Evolutionary conservation across 352 stramenopile species (phyloP), one percentile per base, ranked within the genome.

Genomic region (Phytophthora megakarya): DNA sequence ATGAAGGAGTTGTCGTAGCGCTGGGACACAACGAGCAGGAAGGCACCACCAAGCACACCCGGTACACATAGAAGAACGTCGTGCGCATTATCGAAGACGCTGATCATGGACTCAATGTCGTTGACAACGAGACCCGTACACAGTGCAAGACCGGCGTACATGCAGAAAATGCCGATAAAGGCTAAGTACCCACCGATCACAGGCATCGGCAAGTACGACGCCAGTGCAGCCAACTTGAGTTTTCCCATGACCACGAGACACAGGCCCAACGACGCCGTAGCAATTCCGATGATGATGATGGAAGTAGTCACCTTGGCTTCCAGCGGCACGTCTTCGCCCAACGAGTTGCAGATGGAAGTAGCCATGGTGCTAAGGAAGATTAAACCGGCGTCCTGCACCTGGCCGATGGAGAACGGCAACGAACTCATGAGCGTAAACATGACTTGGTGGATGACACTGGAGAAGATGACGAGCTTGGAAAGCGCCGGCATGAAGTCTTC

Each of bases 151-250:
- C 93, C 95, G 0, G 93, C 93, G 65, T 97, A 90, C 0, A 98
- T 18, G 69, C 92, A 98, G 67, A 99, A 99, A 43, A 98, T 96
- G 16, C 97, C 97, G 60, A 98, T 98, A 70, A 96, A 98, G 4
- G 96, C 97, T 22, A 99, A 70, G 76, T 99, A 99, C 22, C 97
- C 97, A n/a, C 95, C 97, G 33, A 99, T 84, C 1, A 99, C 97
- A 22, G 90, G 95, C 68, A 98, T 98, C 2, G 97, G 97, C 44
- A 99, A 70, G 63, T 99, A 96, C 59, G 97, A 97, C 21, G 98
- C 96, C 23, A 98, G 88, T 0, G 84, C 84, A 5, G 97, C 97
- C 26, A 99, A 80, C 67, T 88, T 88, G 38, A 98, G 84, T 52
- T 86, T 89, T 0, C 96, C 97, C 61, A 99, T 88, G 11, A 97